Percentiles rank a stretch among this genome's conserved stretches.
These are phyloP conservation scores for Canariomyces notabilis DNA, from an alignment of 2,329 filamentous ascomycete species.

Conservation along the genomic window DNA sequence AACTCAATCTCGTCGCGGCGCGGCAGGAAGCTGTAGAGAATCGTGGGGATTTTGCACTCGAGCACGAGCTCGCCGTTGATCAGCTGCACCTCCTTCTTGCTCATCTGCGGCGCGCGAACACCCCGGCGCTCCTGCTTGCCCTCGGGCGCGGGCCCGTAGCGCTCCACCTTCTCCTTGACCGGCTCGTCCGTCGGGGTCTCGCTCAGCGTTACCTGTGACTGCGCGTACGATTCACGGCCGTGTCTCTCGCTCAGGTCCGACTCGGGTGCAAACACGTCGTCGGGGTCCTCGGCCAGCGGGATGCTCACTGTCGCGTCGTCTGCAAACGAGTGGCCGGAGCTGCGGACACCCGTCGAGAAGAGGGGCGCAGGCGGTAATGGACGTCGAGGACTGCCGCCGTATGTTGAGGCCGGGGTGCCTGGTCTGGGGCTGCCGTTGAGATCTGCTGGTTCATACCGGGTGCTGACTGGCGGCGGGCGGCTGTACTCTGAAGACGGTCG, in stretches of 20 bases:
- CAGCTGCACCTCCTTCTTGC: conserved; percentile 87
- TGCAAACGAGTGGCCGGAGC: conserved; percentile 44
- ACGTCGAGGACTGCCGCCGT: conserved; percentile 80
- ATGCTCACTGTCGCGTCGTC: conserved; percentile 70
- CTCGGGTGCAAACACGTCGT: conserved; percentile 68
- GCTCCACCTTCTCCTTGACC: conserved; percentile 58
- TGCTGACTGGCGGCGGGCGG: conserved; percentile 64
- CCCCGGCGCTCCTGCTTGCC: conserved; percentile 84
- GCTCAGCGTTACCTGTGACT: conserved; percentile 51
- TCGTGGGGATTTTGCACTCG: conserved; percentile 98
- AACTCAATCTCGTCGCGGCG: conserved; percentile 91
- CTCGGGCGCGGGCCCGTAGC: conserved; percentile 82
- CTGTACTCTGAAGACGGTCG: conserved; percentile 56
- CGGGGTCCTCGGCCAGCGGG: conserved; percentile 55
- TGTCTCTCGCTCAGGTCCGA: conserved; percentile 51
- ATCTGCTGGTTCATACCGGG: conserved; percentile 79
- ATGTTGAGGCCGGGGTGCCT: conserved; percentile 82
- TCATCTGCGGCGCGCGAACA: conserved; percentile 79
- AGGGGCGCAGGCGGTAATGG: conserved; percentile 85
- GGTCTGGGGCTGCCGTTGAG: conserved; percentile 86
- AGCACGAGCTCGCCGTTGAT: conserved; percentile 97
- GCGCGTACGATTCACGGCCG: conserved; percentile 54
- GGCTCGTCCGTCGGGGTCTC: conserved; percentile 32
- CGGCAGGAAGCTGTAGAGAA: conserved; percentile 93
- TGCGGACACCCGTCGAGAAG: conserved; percentile 52